Evolutionary conservation across 495 filamentous ascomycete genomes (phyloP).

Genomic region (Mycothermus thermophilus): DNA sequence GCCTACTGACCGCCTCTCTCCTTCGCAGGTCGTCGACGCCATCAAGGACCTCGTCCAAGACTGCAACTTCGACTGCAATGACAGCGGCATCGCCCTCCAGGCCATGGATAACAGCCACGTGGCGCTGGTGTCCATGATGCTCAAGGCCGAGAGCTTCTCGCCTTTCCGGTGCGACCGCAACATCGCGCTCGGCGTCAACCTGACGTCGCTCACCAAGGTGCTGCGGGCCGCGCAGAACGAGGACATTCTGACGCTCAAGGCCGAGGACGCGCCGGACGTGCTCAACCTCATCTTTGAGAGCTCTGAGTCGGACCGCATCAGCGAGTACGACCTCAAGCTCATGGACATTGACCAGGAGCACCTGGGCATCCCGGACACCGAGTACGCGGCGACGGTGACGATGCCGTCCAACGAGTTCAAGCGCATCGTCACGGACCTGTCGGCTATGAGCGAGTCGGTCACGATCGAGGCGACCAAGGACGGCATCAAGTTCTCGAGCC

Average conservation of each 20-base stretch:
- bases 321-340: slow-evolving; percentile 98
- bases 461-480: slow-evolving; percentile 95
- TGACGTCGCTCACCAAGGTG: slow-evolving; percentile 92
- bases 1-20: background rate
- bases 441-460: slow-evolving; percentile 89
- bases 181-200: slow-evolving; percentile 94
- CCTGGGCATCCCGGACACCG: slow-evolving; percentile 94
- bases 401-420: slow-evolving; percentile 90
- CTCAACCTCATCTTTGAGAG: slow-evolving; percentile 95
- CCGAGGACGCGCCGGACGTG: slow-evolving; percentile 88
- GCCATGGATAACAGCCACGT: slow-evolving; percentile 99
- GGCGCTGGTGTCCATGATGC: slow-evolving; percentile 95
- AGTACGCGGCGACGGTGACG: slow-evolving; percentile 80
- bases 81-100: slow-evolving; percentile 93
- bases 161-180: slow-evolving; percentile 98
- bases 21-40: slow-evolving; percentile 75
- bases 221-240: slow-evolving; percentile 88
- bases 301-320: slow-evolving; percentile 71
- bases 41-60: slow-evolving; percentile 99
- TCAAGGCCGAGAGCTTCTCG: slow-evolving; percentile 88
- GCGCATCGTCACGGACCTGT: slow-evolving; percentile 85
- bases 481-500: slow-evolving; percentile 88
- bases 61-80: slow-evolving; percentile 99
- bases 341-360: slow-evolving; percentile 99
- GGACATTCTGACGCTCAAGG: slow-evolving; percentile 92